Percentiles rank a stretch among this genome's conserved stretches.
These are phyloP conservation scores for Aspergillus sp. DNA, from an alignment of 2,329 filamentous ascomycete species.

Conservation along the genomic window DNA sequence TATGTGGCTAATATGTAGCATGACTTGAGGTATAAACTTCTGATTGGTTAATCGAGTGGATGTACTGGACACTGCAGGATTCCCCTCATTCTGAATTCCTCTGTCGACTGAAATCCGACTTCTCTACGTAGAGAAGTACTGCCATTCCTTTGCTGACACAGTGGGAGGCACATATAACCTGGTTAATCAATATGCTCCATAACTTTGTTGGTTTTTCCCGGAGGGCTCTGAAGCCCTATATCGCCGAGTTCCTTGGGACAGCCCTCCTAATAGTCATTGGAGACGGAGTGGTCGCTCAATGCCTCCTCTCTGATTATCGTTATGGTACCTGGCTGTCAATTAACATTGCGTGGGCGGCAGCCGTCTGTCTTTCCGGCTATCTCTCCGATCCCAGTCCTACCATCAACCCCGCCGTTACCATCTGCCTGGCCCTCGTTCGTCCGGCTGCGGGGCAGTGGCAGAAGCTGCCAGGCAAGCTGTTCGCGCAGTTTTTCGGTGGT, in stretches of 20 bases:
- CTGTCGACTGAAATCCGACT: too few species aligned
- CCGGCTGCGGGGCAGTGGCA: conserved; percentile 21
- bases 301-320: conserved; percentile 24
- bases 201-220: conserved; percentile 8
- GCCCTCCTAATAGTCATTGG: conserved; percentile 27
- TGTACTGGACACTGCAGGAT: too few species aligned
- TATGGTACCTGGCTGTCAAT: conserved; percentile 30
- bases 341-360: conserved; percentile 26
- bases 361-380: conserved; percentile 23
- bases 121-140: not conserved
- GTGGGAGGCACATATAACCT: not conserved
- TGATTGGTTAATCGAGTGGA: too few species aligned
- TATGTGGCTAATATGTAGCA: too few species aligned
- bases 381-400: conserved; percentile 20
- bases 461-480: conserved; percentile 20
- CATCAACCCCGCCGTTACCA: conserved; percentile 23
- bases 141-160: not conserved
- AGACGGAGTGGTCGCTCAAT: conserved; percentile 27
- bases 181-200: not conserved
- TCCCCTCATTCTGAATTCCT: too few species aligned
- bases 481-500: conserved; percentile 23
- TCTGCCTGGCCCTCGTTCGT: conserved; percentile 22
- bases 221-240: conserved; percentile 16
- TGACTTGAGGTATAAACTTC: too few species aligned
- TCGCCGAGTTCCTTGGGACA: conserved; percentile 27